Conservation (phyloP, 306 rosid species). For the Cajanus cajan region DNA sequence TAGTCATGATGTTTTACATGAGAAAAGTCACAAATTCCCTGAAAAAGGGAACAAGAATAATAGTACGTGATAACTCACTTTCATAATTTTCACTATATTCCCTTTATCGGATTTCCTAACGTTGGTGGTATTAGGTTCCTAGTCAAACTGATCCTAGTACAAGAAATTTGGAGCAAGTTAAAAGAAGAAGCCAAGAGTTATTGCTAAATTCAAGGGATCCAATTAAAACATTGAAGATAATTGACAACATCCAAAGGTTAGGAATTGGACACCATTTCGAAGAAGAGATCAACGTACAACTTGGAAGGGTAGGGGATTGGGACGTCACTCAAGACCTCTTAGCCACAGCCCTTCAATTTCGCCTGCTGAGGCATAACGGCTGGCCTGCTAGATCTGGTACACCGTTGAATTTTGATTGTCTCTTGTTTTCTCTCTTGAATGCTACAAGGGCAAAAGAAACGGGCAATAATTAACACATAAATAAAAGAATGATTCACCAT, state of each 20-base stretch:
- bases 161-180: conserved; percentile 6
- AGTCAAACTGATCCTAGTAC: neutral
- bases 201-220: conserved; percentile 20
- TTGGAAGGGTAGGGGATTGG: neutral
- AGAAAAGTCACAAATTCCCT: neutral
- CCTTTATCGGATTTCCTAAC: neutral
- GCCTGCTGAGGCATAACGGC: conserved; percentile 33
- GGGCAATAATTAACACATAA: neutral
- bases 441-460: neutral
- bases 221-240: conserved; percentile 26
- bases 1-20: neutral
- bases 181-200: neutral
- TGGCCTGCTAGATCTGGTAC: conserved; percentile 30
- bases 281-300: conserved; percentile 22
- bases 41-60: neutral
- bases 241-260: conserved; percentile 39
- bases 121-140: neutral
- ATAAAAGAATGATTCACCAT: neutral
- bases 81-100: neutral
- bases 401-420: neutral
- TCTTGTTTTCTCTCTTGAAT: neutral
- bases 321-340: conserved; percentile 27
- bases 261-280: conserved; percentile 40
- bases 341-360: conserved; percentile 43
- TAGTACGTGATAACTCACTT: neutral